Conservation (phyloP, 805 yeast species). For the Jamesozyma rosinii region DNA sequence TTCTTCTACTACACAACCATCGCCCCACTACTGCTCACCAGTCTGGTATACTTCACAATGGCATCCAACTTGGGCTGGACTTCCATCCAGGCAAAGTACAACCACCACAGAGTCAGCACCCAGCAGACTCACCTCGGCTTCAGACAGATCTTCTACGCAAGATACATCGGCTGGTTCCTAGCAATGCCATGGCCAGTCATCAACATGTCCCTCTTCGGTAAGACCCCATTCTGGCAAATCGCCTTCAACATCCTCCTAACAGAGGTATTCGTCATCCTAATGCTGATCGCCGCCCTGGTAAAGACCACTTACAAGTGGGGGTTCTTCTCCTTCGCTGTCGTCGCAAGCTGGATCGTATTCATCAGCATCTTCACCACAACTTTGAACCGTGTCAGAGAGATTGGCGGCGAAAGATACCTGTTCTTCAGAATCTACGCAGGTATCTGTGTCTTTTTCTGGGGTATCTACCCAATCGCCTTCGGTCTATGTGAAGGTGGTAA, state of each 20-base stretch:
- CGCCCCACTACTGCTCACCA: conserved; percentile 37
- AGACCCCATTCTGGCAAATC: conserved; percentile 20
- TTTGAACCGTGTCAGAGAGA: conserved; percentile 14
- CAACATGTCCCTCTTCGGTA: conserved; percentile 22
- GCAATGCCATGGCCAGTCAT: conserved; percentile 39
- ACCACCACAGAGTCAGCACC: conserved; percentile 35
- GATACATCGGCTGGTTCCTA: conserved; percentile 52
- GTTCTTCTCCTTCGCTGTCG: conserved; percentile 36
- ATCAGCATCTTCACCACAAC: conserved; percentile 22
- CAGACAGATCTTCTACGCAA: conserved; percentile 51
- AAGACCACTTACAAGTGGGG: conserved; percentile 45
- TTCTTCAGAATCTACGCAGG: conserved; percentile 12
- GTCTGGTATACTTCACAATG: conserved; percentile 44
- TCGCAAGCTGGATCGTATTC: conserved; percentile 15
- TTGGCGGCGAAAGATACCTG: conserved; percentile 17
- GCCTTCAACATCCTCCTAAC: conserved; percentile 30
- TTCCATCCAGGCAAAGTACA: conserved; percentile 39
- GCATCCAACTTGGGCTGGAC: conserved; percentile 56
- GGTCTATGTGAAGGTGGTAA: conserved; percentile 51
- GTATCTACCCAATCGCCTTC: conserved; percentile 29
- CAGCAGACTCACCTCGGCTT: conserved; percentile 25
- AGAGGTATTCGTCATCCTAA: conserved; percentile 37
- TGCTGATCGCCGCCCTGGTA: conserved; percentile 38
- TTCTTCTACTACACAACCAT: conserved; percentile 34
- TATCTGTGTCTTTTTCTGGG: conserved; percentile 34